Evolutionary conservation across 2,329 filamentous ascomycete species (phyloP), one percentile per base, ranked within the genome.

Genomic region (Aspergillus sp.): DNA sequence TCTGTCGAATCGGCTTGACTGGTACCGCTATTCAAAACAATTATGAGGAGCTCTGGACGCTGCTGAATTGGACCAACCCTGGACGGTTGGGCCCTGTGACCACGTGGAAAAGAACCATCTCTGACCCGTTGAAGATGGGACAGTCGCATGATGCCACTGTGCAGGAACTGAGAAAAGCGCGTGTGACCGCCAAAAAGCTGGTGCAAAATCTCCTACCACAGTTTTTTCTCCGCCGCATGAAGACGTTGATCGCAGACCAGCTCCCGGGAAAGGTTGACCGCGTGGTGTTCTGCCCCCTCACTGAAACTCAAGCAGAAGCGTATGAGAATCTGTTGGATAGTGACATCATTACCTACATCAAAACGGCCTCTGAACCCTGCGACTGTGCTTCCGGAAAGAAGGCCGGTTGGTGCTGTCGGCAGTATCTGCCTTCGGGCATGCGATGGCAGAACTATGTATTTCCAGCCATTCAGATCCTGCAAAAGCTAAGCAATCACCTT

Each of bases 21-120:
- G 95, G 95, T 2, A 99, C 95, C 0, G 94, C 94, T 0, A 97
- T 99, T 49, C 95, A 99, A 74, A 99, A 99, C 76, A 95, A 92
- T 67, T 99, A 99, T 74, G 92, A 97, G 73, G 95, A 99, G 75
- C 84, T 99, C 0, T 99, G 94, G 94, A 96, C 93, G 0, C 82
- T 99, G 0, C 82, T 99, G 3, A 96, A 99, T 74, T 99, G 95
- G 95, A 93, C 93, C 0, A 95, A 96, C 68, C 95, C 95, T 0
- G 94, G 93, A 0, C 79, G 77, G 45, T 84, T 90, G 65, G 87
- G 88, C 0, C 85, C 87, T 0, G 78, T 91, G 9, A 80, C 85
- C 5, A 90, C 91, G 47, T 99, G 95, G 95, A 90, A 88, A 70
- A 82, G 85, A 22, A 87, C 85, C 43, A 92, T 99, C 61, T 89